Conservation (phyloP, 495 filamentous ascomycete genomes). For the Penicillium bialowiezense region DNA sequence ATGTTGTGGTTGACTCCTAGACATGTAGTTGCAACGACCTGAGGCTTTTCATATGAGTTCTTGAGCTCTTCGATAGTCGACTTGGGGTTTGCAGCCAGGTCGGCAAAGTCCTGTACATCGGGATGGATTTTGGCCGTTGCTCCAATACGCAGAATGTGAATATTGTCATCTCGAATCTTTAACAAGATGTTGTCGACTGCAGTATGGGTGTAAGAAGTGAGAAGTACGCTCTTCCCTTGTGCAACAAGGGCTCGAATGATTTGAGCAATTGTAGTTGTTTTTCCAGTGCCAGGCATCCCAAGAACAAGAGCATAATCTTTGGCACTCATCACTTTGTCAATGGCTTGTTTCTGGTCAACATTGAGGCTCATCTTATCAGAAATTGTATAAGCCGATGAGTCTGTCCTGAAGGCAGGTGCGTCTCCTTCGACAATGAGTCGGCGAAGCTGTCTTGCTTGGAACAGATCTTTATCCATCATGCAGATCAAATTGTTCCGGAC, state of each 20-base stretch:
- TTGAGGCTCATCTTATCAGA: slow-evolving; percentile 60
- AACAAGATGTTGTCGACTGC: slow-evolving; percentile 97
- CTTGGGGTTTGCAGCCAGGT: slow-evolving; percentile 67
- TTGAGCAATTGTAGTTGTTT: slow-evolving; percentile 95
- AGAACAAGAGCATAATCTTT: slow-evolving; percentile 91
- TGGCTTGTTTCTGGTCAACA: slow-evolving; percentile 78
- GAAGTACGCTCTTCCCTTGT: slow-evolving; percentile 85
- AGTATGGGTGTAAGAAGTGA: slow-evolving; percentile 95
- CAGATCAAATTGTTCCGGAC: slow-evolving; percentile 91
- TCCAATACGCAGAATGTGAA: slow-evolving; percentile 81
- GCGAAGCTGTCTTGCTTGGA: slow-evolving; percentile 70
- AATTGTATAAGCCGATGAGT: slow-evolving; percentile 57
- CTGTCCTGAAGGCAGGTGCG: slow-evolving; percentile 69
- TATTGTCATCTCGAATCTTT: slow-evolving; percentile 76
- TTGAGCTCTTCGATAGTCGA: slow-evolving; percentile 78
- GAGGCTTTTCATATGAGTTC: slow-evolving; percentile 74
- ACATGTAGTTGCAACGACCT: slow-evolving; percentile 92
- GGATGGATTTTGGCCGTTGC: slow-evolving; percentile 79
- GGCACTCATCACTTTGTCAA: slow-evolving; percentile 92
- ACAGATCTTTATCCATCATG: slow-evolving; percentile 78
- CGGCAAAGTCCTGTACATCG: slow-evolving; percentile 79
- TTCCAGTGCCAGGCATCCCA: slow-evolving; percentile 97
- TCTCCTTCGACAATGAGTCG: slow-evolving; percentile 71
- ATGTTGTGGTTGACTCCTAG: slow-evolving; percentile 84
- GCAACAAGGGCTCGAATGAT: slow-evolving; percentile 89